A percentile compares a stretch with the other conserved stretches of the same genome.
phyloP scores from a whole-genome alignment of 257 asterid genomes.

The Nicotiana paniculata region DNA sequence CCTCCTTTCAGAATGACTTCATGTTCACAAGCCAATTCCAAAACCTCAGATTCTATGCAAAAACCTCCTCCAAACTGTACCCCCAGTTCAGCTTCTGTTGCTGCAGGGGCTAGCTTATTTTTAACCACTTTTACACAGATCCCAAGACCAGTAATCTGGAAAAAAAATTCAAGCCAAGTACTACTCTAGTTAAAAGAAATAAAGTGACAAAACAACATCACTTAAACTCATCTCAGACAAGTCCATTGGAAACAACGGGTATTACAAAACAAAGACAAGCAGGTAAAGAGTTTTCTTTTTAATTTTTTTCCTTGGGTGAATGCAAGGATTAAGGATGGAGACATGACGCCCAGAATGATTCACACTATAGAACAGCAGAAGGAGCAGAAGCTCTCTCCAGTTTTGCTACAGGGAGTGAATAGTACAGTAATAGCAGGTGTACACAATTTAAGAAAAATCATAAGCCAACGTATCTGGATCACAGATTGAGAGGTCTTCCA shows the following conservation, averaged over 20 bases:
- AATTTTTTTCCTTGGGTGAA: not conserved
- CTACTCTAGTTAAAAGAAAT: not conserved
- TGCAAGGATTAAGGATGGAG: not conserved
- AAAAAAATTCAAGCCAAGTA: not conserved
- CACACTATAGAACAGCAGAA: not conserved
- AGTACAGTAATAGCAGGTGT: not conserved
- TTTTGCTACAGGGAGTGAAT: not conserved
- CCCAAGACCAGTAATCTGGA: conserved; percentile 82
- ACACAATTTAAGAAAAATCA: not conserved
- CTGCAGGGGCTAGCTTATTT: conserved; percentile 80
- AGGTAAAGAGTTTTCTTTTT: not conserved
- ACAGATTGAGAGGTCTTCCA: not conserved
- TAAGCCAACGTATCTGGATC: not conserved
- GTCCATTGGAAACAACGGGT: not conserved
- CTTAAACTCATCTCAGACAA: not conserved
- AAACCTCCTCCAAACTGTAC: conserved; percentile 73
- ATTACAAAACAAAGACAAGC: not conserved
- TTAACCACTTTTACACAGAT: conserved; percentile 74
- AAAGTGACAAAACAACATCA: not conserved
- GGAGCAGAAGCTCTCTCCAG: not conserved
- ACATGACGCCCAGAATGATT: not conserved
- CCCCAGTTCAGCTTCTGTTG: conserved; percentile 62
- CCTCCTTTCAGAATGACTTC: conserved; percentile 63
- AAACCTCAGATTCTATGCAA: conserved; percentile 50
- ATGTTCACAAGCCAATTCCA: conserved; percentile 85